Percentiles rank a stretch among this genome's conserved stretches.
Evolutionary conservation across 306 rosid species (phyloP).

Genomic region (Acacia confusa): DNA sequence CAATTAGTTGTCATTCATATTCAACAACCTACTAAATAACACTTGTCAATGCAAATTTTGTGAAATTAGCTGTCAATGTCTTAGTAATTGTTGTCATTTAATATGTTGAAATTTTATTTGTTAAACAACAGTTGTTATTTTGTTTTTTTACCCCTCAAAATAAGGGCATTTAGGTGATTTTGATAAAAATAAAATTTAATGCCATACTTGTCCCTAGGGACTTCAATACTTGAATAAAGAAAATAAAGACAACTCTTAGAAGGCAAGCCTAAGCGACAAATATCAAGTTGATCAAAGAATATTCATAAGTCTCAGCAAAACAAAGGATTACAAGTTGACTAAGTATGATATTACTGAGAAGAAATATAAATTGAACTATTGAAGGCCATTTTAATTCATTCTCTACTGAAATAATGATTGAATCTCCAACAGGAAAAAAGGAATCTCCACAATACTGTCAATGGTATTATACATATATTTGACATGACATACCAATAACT

Average conservation of each 20-base stretch:
- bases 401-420: neutral
- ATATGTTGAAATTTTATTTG: too few relatives aligned
- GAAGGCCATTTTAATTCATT: neutral
- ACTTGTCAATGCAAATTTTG: too few relatives aligned
- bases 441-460: neutral
- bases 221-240: neutral
- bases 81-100: neutral
- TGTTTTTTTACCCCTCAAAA: too few relatives aligned
- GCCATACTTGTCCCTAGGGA: too few relatives aligned
- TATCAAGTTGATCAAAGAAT: neutral
- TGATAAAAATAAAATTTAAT: too few relatives aligned
- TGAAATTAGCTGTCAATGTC: neutral
- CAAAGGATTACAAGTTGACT: neutral
- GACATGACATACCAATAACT: neutral
- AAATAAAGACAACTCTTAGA: neutral
- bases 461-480: neutral
- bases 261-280: neutral
- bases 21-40: too few relatives aligned
- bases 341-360: constrained; percentile 1
- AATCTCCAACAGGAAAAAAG: neutral
- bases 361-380: neutral
- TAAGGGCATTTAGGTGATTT: too few relatives aligned
- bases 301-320: neutral
- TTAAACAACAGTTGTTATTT: too few relatives aligned
- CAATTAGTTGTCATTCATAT: too few relatives aligned